phyloP scores from a whole-genome alignment of 768 basidiomycete species.

The Flagelloscypha sp. region DNA sequence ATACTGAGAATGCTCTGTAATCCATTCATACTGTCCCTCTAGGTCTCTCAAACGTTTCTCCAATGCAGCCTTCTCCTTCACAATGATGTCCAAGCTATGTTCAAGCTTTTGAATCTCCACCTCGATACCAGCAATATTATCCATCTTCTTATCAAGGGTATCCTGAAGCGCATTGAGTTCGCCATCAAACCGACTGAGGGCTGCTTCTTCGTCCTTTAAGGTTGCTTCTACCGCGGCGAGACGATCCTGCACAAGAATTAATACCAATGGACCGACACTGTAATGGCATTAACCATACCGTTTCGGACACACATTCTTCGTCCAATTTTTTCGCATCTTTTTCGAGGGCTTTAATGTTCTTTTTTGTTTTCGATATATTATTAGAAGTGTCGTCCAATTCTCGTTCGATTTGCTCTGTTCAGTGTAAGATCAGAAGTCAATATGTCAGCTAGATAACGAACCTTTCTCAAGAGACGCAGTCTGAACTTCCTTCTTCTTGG shows the following conservation, averaged over 20 bases:
- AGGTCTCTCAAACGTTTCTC: slow-evolving; percentile 46
- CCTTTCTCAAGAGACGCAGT: slow-evolving; percentile 84
- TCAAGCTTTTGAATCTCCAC: slow-evolving; percentile 57
- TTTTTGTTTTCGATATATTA: slow-evolving; percentile 26
- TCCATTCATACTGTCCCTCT: slow-evolving; percentile 87
- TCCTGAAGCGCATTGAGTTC: slow-evolving; percentile 80
- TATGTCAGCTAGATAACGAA: slow-evolving; percentile 25
- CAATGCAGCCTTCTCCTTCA: slow-evolving; percentile 57
- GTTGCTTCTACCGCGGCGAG: slow-evolving; percentile 53
- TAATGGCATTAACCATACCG: too few species aligned
- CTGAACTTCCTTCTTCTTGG: slow-evolving; percentile 83
- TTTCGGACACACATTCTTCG: too few species aligned
- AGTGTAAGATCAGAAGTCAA: slow-evolving; percentile 12
- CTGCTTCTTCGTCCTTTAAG: slow-evolving; percentile 80
- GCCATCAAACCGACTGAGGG: slow-evolving; percentile 79
- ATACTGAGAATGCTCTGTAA: slow-evolving; percentile 77
- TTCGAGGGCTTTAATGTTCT: slow-evolving; percentile 19
- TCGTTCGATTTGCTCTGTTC: slow-evolving; percentile 74
- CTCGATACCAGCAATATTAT: slow-evolving; percentile 58
- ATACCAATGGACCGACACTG: too few species aligned
- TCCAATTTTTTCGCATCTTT: slow-evolving; percentile 11
- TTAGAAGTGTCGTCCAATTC: slow-evolving; percentile 61
- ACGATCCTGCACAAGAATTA: too few species aligned
- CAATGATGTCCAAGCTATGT: slow-evolving; percentile 54
- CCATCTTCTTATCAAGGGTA: slow-evolving; percentile 76